Evolutionary conservation across 2,329 filamentous ascomycete species (phyloP), one percentile per base, ranked within the genome.

Genomic region (Lizonia empirigonia): DNA sequence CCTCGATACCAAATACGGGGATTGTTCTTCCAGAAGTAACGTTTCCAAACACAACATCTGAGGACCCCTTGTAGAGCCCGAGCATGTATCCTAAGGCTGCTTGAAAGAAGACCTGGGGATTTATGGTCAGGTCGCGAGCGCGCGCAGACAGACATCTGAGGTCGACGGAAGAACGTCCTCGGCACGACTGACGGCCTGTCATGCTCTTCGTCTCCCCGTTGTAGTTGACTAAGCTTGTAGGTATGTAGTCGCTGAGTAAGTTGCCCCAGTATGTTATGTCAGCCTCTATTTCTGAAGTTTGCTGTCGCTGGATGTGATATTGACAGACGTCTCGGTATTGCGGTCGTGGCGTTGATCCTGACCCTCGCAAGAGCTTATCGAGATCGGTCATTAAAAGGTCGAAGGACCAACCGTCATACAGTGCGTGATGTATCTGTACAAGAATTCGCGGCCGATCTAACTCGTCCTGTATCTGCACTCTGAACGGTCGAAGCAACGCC

Each of bases 361-460:
- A 45, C 7, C 67, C 69, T 15, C 58, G 50, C 65, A 88, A 63
- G 1, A 88, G 58, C 0, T 63, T 64, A 4, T 81, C 77, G 4
- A 96, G 74, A 67, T 96, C 90, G 20, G 80, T 75, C 12, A 90
- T 67, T 0, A 95, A 72, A 23, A 93, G 77, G 42, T 96, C 88
- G 65, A 91, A 81, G 0, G 91, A 92, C 92, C 92, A 97, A n/a
- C 91, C 92, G 70, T 97, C 92, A 65, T 96, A 97, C 1, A 95
- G 70, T 0, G 90, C 85, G 72, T 97, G 92, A 67, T 96, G 91
- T 0, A 95, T 77, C 10, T 87, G 79, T 35, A 90, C 69, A 4
- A 75, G 60, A 24, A 38, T 56, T 48, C 4, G 65, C 40, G 15
- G 58, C 15, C 7, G 42, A 24, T 44, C 58, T 39, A 10, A 60